Conservation (phyloP, 129 eudicot genomes). For the Flaveria linearis region DNA sequence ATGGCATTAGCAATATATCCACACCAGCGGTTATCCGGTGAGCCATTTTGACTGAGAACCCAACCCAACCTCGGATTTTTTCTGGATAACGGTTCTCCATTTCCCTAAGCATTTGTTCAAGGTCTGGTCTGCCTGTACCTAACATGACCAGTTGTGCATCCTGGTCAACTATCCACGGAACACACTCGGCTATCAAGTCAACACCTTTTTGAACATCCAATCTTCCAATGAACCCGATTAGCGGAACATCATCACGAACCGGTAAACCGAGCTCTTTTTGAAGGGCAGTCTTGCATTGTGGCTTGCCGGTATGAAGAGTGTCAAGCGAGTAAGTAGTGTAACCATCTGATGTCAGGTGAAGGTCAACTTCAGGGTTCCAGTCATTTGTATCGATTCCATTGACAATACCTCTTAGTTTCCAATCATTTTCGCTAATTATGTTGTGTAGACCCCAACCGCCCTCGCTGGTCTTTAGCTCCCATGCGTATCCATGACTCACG, state of each 20-base stretch:
- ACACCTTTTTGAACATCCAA: slow-evolving; percentile 85
- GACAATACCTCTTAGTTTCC: slow-evolving; percentile 81
- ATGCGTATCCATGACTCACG: slow-evolving; percentile 86
- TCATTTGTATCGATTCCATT: slow-evolving; percentile 79
- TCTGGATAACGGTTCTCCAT: slow-evolving; percentile 64
- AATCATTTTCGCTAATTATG: slow-evolving; percentile 77
- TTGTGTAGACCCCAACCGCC: slow-evolving; percentile 97
- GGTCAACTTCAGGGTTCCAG: slow-evolving; percentile 74
- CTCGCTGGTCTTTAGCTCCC: slow-evolving; percentile 89
- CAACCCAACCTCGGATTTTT: slow-evolving; percentile 82
- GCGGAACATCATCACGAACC: slow-evolving; percentile 57
- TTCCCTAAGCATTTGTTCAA: slow-evolving; percentile 72
- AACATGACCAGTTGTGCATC: slow-evolving; percentile 86
- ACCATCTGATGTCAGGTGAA: slow-evolving; percentile 79
- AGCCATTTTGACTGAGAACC: slow-evolving; percentile 82
- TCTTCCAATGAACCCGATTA: slow-evolving; percentile 89
- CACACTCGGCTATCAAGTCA: slow-evolving; percentile 72
- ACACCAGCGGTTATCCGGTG: slow-evolving; percentile 93
- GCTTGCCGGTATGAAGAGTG: slow-evolving; percentile 70
- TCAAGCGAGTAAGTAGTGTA: slow-evolving; percentile 74
- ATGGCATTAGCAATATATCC: slow-evolving; percentile 87
- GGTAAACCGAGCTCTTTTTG: slow-evolving; percentile 90
- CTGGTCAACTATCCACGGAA: slow-evolving; percentile 87
- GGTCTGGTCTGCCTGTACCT: slow-evolving; percentile 83
- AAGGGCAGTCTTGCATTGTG: slow-evolving; percentile 78